Evolutionary conservation across 345 rosid genomes (phyloP).

Genomic region (Litchi chinensis): DNA sequence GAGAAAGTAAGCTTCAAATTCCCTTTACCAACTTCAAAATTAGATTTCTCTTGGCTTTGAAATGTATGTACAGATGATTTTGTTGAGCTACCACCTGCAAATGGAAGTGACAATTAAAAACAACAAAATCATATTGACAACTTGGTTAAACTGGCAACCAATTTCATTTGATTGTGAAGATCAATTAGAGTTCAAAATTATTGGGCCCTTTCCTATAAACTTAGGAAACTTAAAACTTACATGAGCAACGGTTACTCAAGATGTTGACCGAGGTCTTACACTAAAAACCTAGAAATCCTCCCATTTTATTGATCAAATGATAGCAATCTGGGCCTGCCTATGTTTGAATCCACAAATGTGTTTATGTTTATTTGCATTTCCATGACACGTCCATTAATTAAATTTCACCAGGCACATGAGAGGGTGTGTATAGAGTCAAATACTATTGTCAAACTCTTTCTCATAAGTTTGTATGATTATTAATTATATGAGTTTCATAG

Average conservation of each 20-base stretch:
- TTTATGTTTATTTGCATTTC: not conserved
- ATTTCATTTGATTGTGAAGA: not conserved
- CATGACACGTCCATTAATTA: not conserved
- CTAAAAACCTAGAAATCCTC: not conserved
- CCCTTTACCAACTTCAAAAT: conserved; percentile 67
- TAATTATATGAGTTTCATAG: conserved; percentile 11
- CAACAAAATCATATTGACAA: conserved; percentile 5
- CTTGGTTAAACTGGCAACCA: conserved; percentile 20
- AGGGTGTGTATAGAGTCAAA: not conserved
- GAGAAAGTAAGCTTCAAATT: conserved; percentile 68
- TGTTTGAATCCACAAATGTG: not conserved
- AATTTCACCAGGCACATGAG: not conserved
- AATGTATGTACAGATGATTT: conserved; percentile 53
- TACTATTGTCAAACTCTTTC: not conserved
- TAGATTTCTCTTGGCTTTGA: conserved; percentile 45
- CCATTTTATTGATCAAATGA: not conserved
- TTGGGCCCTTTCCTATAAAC: not conserved
- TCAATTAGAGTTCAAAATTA: not conserved
- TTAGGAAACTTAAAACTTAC: too few relatives aligned
- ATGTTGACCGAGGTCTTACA: not conserved
- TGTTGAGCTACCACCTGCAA: conserved; percentile 54
- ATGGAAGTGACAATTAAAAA: conserved; percentile 23
- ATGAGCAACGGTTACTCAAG: not conserved
- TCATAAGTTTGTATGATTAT: too few relatives aligned
- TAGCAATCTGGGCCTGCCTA: not conserved